phyloP scores from a whole-genome alignment of 768 basidiomycete species.

The Russula sp. region DNA sequence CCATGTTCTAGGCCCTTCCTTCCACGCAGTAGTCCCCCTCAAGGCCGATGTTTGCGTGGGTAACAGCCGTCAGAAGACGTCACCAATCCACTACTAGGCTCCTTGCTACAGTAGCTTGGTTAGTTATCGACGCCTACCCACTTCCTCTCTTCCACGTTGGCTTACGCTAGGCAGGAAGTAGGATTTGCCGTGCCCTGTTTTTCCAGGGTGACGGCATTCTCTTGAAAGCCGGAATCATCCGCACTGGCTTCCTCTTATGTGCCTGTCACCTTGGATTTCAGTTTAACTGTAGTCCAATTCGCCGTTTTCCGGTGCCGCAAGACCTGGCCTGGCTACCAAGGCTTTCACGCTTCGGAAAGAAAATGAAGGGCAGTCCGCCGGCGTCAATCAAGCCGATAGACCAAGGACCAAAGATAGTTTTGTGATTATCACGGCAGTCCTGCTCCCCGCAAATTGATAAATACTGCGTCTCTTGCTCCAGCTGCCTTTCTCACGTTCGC shows the following conservation, averaged over 20 bases:
- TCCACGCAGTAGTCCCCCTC: background rate
- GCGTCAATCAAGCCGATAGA: conserved; percentile 15
- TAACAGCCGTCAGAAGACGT: background rate
- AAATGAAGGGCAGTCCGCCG: background rate
- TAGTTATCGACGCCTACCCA: background rate
- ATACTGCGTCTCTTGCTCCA: conserved; percentile 3
- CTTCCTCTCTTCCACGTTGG: background rate
- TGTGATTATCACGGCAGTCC: conserved; percentile 8
- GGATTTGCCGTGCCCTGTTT: background rate
- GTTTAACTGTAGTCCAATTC: background rate
- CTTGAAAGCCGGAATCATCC: conserved; percentile 3
- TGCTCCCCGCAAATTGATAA: conserved; percentile 10
- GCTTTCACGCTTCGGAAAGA: background rate
- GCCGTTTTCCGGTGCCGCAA: conserved; percentile 9
- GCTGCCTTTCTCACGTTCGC: conserved; percentile 8
- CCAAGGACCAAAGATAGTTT: background rate
- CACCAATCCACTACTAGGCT: background rate
- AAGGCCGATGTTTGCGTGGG: conserved; percentile 5
- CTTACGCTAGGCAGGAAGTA: background rate
- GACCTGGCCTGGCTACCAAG: background rate
- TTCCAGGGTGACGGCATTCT: conserved; percentile 17
- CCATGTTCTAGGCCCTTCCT: conserved; percentile 6
- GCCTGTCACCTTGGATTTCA: background rate
- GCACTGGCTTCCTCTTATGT: background rate
- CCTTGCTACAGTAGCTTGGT: background rate